Evolutionary conservation across 2,329 filamentous ascomycete species (phyloP).

Genomic region (Shiraia sp.): DNA sequence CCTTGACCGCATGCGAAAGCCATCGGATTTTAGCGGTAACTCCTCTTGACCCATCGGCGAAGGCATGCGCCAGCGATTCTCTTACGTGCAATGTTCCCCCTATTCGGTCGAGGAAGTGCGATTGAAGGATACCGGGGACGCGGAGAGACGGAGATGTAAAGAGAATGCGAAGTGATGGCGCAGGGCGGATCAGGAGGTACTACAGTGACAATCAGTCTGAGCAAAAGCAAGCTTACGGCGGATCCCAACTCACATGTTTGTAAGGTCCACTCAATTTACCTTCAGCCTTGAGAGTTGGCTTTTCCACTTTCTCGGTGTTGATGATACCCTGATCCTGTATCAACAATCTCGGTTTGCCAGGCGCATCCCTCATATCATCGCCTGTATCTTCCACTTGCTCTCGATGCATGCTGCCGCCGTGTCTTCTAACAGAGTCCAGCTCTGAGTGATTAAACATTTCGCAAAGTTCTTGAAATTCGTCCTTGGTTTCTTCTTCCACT

Average conservation of each 20-base stretch:
- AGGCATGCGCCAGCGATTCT: conserved; percentile 60
- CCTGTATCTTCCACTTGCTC: conserved; percentile 56
- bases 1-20: conserved; percentile 50
- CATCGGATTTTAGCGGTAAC: conserved; percentile 77
- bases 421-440: conserved; percentile 64
- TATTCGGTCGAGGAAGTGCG: conserved; percentile 53
- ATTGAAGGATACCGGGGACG: conserved; percentile 55
- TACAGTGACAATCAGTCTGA: conserved; percentile 24
- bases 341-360: conserved; percentile 51
- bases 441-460: conserved; percentile 73
- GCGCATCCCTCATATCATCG: conserved; percentile 28
- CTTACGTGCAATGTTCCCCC: conserved; percentile 57
- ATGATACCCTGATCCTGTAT: conserved; percentile 51
- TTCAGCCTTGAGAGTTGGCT: conserved; percentile 20
- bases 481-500: conserved; percentile 48
- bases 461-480: conserved; percentile 67
- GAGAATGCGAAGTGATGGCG: conserved; percentile 54
- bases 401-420: conserved; percentile 66
- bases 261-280: conserved; percentile 55
- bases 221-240: not conserved
- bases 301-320: conserved; percentile 28
- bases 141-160: conserved; percentile 56
- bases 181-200: conserved; percentile 54
- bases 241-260: conserved; percentile 55
- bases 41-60: conserved; percentile 66